A percentile compares a stretch with the other conserved stretches of the same genome.
phyloP scores from a whole-genome alignment of 1,139 yeast genomes.

The Saccharomyces hybrid region DNA sequence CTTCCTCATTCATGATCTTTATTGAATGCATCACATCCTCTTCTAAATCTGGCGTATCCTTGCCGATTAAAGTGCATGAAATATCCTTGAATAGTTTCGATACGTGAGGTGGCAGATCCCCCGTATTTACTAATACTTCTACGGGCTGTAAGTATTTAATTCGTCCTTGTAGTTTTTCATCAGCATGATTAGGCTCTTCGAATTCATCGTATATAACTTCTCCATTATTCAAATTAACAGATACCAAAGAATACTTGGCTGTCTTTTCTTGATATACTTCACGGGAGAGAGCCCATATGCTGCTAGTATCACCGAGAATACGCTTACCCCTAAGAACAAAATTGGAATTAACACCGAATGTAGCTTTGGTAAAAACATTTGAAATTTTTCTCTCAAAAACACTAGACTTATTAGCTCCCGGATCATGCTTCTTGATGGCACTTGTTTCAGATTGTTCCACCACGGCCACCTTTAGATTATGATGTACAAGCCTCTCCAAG shows the following conservation, averaged over 20 bases:
- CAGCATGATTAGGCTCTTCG: constrained; percentile 43
- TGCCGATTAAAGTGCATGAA: neutral
- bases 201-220: constrained; percentile 68
- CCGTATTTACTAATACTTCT: constrained; percentile 47
- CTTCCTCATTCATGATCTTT: constrained; percentile 2
- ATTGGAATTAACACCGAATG: constrained; percentile 43
- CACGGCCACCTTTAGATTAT: constrained; percentile 73
- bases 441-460: constrained; percentile 83
- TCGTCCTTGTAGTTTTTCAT: constrained; percentile 64
- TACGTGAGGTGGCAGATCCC: constrained; percentile 27
- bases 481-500: constrained; percentile 54
- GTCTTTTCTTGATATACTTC: constrained; percentile 13
- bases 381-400: constrained; percentile 65
- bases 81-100: constrained; percentile 14
- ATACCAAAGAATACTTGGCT: constrained; percentile 32
- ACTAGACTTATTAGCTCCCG: constrained; percentile 30
- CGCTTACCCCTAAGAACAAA: constrained; percentile 41
- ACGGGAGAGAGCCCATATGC: constrained; percentile 25
- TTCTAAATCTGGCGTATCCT: constrained; percentile 3
- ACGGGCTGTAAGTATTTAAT: constrained; percentile 66
- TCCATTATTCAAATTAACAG: constrained; percentile 74
- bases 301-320: constrained; percentile 22
- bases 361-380: constrained; percentile 74
- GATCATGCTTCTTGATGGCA: constrained; percentile 47
- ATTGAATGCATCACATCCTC: constrained; percentile 2